Percentiles rank a stretch among this genome's conserved stretches.
Conservation (phyloP, 768 basidiomycete genomes). For the Gloeostereum incarnatum region DNA sequence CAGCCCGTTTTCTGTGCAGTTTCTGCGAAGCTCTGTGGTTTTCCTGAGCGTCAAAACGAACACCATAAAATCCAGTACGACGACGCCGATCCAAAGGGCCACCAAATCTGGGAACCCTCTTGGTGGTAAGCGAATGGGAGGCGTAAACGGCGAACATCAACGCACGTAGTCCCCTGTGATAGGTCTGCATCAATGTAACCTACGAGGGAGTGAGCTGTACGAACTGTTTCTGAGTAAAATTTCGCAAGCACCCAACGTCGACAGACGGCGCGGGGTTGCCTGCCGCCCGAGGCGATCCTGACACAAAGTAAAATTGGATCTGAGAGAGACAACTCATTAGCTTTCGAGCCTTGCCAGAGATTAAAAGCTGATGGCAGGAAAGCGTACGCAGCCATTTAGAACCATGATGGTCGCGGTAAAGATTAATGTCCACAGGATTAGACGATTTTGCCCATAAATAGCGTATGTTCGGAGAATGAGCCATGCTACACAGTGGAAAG, state of each 20-base stretch:
- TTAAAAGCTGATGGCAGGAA: background rate
- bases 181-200: background rate
- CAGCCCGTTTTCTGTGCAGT: background rate
- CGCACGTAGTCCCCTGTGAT: slow-evolving; percentile 4
- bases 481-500: background rate
- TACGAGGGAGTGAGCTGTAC: background rate
- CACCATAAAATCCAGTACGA: background rate
- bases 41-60: slow-evolving; percentile 3
- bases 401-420: background rate
- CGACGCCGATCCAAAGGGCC: slow-evolving; percentile 2
- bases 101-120: background rate
- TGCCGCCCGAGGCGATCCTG: background rate
- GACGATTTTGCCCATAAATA: background rate
- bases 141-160: background rate
- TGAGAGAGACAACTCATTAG: too few species aligned
- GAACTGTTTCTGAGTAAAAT: background rate
- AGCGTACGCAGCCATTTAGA: background rate
- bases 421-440: background rate
- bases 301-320: background rate
- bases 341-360: background rate
- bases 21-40: background rate
- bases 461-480: background rate
- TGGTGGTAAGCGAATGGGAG: background rate
- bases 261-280: background rate
- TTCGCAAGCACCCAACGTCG: background rate